phyloP scores from a whole-genome alignment of 208 protist genomes.

The Trypanosoma avium region DNA sequence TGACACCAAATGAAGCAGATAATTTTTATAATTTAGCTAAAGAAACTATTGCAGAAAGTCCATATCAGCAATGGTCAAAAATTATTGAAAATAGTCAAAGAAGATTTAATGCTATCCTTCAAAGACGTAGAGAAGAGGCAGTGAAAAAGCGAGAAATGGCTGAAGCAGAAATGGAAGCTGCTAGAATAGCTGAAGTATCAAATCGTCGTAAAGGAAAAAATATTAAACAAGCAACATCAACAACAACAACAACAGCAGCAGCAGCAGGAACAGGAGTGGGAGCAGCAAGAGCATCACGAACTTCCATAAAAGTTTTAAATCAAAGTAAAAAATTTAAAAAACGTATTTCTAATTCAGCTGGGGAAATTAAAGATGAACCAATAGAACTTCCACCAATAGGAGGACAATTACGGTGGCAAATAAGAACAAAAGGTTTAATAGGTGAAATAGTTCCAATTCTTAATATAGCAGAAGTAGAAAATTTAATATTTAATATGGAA shows the following conservation, averaged over 20 bases:
- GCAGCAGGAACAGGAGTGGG: no score
- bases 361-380: constrained; percentile 10
- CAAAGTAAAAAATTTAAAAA: constrained; percentile 8
- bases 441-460: constrained; percentile 16
- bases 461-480: constrained; percentile 1
- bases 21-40: constrained; percentile 13
- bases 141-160: not conserved
- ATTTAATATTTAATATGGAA: constrained; percentile 20
- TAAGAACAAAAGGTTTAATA: constrained; percentile 13
- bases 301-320: not conserved
- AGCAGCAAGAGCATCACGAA: no score
- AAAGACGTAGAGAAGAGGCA: constrained; percentile 20
- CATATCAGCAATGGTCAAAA: constrained; percentile 30
- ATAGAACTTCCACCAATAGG: constrained; percentile 25
- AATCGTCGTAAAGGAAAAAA: not conserved
- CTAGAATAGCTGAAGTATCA: not conserved
- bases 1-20: constrained; percentile 6
- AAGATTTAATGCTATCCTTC: constrained; percentile 16
- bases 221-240: not conserved
- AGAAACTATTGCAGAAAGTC: constrained; percentile 9
- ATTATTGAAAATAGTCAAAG: constrained; percentile 16
- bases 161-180: constrained; percentile 14
- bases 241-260: no score
- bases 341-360: not conserved
- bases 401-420: constrained; percentile 8